Evolutionary conservation across 768 basidiomycete genomes (phyloP), one percentile per base, ranked within the genome.

Genomic region (Auriculariales sp.): DNA sequence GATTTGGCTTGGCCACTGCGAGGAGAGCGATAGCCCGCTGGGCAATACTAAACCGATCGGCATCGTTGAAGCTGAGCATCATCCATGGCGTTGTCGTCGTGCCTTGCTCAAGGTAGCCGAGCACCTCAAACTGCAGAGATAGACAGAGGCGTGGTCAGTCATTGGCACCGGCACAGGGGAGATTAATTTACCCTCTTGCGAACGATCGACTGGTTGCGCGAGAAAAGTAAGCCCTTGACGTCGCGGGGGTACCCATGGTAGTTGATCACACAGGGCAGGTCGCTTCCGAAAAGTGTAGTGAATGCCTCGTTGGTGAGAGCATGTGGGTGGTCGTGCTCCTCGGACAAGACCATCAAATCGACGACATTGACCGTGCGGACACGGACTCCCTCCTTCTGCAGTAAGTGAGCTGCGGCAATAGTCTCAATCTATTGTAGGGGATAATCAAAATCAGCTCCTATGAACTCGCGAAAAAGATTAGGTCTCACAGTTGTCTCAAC

Each of bases 371-470:
- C 79, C 50, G 93, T 84, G 17, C 87, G 79, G 5, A 89, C 80
- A 31, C 91, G 81, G 25, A 95, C 72, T 7, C 72, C 71, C 2
- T 85, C 79, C 58, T 78, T 76, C 57, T 82, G 80, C 24, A 93
- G 75, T 19, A 92, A 71, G 2, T 79, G 78, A 0, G 87, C 83
- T 1, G 91, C 90, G 2, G 86, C 83, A 58, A 94, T 80, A 49
- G 90, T 81, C 61, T 95, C 91, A 56, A 88, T n/a, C n/a, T n/a
- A n/a, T n/a, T n/a, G n/a, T n/a, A n/a, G 83, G 0, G 87, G 93
- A 22, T 88, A 73, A 62, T 92, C 91, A 25, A 86, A 81, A 53
- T 91, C 90, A 57, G 88, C 81, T 7, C 88, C 88, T 31, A 89
- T 86, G 19, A 94, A 71, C 42, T 91, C 84, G 50, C 78, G 79